Percentiles rank a stretch among this genome's conserved stretches.
Conservation (phyloP, 306 rosid genomes). For the Sophora flavescens region DNA sequence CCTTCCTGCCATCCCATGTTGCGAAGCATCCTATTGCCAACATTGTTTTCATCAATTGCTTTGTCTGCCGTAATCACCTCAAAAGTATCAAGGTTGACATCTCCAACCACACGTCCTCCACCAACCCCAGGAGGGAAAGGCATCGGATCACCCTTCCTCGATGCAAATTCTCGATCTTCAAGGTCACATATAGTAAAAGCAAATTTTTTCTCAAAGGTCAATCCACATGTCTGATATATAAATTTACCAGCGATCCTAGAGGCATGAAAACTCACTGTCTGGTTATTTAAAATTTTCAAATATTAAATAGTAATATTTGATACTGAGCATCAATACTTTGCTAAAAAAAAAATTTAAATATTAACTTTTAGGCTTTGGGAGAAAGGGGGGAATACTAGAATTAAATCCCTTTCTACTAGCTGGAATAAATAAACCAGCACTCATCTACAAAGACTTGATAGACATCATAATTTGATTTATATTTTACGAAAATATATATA, state of each 20-base stretch:
- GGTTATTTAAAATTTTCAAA: slow-evolving; percentile 26
- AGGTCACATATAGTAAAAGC: slow-evolving; percentile 59
- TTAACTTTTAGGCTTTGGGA: not conserved
- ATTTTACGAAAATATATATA: not conserved
- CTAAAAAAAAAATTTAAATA: not conserved
- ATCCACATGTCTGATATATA: slow-evolving; percentile 41
- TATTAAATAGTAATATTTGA: slow-evolving; percentile 4
- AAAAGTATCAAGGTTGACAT: slow-evolving; percentile 62
- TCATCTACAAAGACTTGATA: not conserved
- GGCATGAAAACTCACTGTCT: slow-evolving; percentile 32
- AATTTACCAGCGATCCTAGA: slow-evolving; percentile 48
- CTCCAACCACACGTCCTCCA: slow-evolving; percentile 87
- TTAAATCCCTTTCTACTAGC: not conserved
- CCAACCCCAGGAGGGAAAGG: slow-evolving; percentile 99
- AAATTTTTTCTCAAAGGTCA: slow-evolving; percentile 65
- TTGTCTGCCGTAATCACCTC: slow-evolving; percentile 91
- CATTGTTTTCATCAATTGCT: slow-evolving; percentile 94
- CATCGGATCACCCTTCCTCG: slow-evolving; percentile 92
- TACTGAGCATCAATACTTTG: slow-evolving; percentile 17
- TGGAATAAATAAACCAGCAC: not conserved
- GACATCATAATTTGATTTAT: not conserved
- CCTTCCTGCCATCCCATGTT: slow-evolving; percentile 99
- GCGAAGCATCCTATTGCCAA: slow-evolving; percentile 99
- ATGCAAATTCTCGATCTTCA: slow-evolving; percentile 82
- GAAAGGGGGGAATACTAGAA: not conserved